These are phyloP conservation scores for Beta macrorhiza DNA, from an alignment of 179 eudicot genomes.

Conservation along the genomic window DNA sequence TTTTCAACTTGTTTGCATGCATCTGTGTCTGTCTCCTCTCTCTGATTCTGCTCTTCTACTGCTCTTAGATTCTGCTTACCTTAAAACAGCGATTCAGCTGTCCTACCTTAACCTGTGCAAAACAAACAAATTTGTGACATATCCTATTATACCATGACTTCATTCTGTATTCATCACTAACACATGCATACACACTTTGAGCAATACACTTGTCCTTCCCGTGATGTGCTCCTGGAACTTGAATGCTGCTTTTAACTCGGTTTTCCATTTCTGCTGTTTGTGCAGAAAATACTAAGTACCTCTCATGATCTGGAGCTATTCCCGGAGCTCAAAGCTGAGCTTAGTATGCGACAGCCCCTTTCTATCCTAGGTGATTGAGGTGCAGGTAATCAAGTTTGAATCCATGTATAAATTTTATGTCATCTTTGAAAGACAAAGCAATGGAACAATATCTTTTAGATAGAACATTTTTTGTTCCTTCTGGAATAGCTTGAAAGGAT, in stretches of 20 bases:
- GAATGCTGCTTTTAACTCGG: neutral
- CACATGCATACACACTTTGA: neutral
- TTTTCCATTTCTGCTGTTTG: neutral
- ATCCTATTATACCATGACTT: neutral
- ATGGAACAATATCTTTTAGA: neutral
- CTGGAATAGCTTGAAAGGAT: neutral
- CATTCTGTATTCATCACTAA: neutral
- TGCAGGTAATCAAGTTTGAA: neutral
- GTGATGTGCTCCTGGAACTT: neutral
- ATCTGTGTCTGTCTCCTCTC: neutral
- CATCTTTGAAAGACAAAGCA: neutral
- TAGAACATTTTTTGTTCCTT: neutral
- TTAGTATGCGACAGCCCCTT: conserved; percentile 93
- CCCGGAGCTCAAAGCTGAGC: conserved; percentile 82
- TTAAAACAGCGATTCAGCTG: neutral
- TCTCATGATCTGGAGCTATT: conserved; percentile 75
- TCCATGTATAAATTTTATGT: neutral
- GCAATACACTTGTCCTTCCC: neutral
- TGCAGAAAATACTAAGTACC: conserved; percentile 66
- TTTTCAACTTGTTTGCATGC: neutral
- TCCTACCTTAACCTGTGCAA: too few species aligned
- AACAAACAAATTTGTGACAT: too few species aligned
- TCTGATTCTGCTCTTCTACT: neutral
- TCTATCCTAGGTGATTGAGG: conserved; percentile 73
- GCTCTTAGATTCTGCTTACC: neutral